These are phyloP conservation scores for Thoreauomyces humboldtii DNA, from an alignment of 192 early-diverging fungal species.

Conservation along the genomic window DNA sequence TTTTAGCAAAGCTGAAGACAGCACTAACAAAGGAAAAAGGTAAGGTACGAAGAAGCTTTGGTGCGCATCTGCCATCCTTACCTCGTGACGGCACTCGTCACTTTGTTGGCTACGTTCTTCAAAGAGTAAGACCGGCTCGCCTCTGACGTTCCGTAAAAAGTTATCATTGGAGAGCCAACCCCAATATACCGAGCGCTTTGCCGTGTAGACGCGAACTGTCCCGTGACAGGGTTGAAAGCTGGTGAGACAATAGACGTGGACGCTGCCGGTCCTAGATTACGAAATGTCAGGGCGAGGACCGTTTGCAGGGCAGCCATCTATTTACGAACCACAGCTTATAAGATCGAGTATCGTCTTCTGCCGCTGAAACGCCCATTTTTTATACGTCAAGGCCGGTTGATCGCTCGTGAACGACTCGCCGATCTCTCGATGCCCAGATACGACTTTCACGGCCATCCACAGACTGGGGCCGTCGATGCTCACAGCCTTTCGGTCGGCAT, in stretches of 20 bases:
- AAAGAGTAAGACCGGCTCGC: constrained; percentile 23
- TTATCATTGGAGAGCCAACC: constrained; percentile 38
- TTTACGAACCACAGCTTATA: constrained; percentile 10
- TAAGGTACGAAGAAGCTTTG: neutral
- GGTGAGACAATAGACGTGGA: constrained; percentile 5
- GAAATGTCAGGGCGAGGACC: neutral
- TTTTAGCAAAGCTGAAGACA: constrained; percentile 69
- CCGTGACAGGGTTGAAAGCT: constrained; percentile 25
- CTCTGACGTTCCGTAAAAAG: constrained; percentile 33
- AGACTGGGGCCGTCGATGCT: constrained; percentile 38
- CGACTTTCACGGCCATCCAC: constrained; percentile 38
- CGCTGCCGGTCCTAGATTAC: constrained; percentile 13
- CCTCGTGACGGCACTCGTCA: constrained; percentile 27
- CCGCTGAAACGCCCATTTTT: constrained; percentile 34
- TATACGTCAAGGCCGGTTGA: constrained; percentile 25
- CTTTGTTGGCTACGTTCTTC: constrained; percentile 24
- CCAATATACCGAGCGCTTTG: constrained; percentile 30
- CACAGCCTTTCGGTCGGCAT: constrained; percentile 29
- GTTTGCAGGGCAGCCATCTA: neutral
- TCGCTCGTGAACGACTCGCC: constrained; percentile 8
- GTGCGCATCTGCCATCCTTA: neutral
- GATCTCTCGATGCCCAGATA: constrained; percentile 15
- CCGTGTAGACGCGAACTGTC: constrained; percentile 2
- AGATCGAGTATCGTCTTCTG: constrained; percentile 30
- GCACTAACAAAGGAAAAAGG: constrained; percentile 35